Conservation (phyloP, 75 land plant species). For the Isoetes taiwanensis region DNA sequence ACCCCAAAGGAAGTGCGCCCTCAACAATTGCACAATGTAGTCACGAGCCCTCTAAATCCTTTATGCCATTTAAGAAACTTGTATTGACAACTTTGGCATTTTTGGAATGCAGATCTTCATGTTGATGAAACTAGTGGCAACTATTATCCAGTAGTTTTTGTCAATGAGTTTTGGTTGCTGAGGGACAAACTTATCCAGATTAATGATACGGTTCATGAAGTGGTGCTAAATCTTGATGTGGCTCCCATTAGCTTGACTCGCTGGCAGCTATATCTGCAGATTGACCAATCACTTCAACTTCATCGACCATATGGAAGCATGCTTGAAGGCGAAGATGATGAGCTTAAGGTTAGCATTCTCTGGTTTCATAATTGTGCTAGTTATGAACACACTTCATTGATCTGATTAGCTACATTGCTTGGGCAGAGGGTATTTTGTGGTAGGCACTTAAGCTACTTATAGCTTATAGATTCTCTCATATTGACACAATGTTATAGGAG, state of each 20-base stretch:
- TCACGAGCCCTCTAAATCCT: slow-evolving; percentile 22
- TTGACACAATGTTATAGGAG: too few species aligned
- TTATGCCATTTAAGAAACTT: not conserved
- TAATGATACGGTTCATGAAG: slow-evolving; percentile 68
- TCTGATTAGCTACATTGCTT: too few species aligned
- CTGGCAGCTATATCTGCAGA: slow-evolving; percentile 91
- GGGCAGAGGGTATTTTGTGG: too few species aligned
- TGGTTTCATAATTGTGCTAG: too few species aligned
- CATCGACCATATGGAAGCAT: slow-evolving; percentile 95
- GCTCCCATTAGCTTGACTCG: slow-evolving; percentile 86
- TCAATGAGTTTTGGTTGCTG: slow-evolving; percentile 95
- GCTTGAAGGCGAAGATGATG: slow-evolving; percentile 98
- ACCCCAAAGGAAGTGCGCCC: slow-evolving; percentile 47
- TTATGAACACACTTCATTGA: too few species aligned
- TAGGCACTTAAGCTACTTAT: too few species aligned
- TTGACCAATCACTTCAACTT: slow-evolving; percentile 94
- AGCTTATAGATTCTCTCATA: too few species aligned
- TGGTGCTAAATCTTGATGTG: slow-evolving; percentile 63
- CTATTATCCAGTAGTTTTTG: slow-evolving; percentile 77
- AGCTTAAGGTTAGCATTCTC: slow-evolving; percentile 99
- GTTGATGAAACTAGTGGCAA: slow-evolving; percentile 48
- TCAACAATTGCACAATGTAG: slow-evolving; percentile 80
- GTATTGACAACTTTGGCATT: slow-evolving; percentile 20
- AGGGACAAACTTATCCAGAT: slow-evolving; percentile 73
- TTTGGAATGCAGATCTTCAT: slow-evolving; percentile 41